Conservation (phyloP, 176 grass and related monocot species). For the Phoenix dactylifera region DNA sequence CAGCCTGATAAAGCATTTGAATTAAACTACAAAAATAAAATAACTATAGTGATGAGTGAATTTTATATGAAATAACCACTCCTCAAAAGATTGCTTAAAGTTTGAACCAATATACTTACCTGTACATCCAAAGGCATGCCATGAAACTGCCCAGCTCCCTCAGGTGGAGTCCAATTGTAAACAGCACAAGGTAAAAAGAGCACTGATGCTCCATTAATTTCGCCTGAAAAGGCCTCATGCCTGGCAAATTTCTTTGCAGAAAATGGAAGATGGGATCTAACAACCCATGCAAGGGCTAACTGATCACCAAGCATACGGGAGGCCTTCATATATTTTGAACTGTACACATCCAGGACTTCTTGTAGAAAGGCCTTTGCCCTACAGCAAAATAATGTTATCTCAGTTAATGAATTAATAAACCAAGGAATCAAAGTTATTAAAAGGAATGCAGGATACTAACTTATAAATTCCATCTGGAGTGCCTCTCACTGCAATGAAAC, state of each 20-base stretch:
- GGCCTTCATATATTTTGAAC: slow-evolving; percentile 47
- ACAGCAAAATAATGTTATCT: slow-evolving; percentile 6
- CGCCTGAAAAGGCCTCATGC: slow-evolving; percentile 57
- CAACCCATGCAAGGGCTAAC: slow-evolving; percentile 73
- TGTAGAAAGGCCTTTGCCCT: slow-evolving; percentile 69
- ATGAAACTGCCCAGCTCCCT: slow-evolving; percentile 87
- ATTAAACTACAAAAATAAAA: too few species aligned
- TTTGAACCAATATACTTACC: slow-evolving; percentile 26
- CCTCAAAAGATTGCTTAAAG: too few species aligned
- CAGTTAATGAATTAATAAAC: too few species aligned
- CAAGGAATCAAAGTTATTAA: background rate
- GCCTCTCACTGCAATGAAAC: slow-evolving; percentile 85
- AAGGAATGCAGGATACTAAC: slow-evolving; percentile 26
- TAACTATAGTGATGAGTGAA: too few species aligned
- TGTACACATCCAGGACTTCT: slow-evolving; percentile 61
- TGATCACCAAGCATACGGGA: slow-evolving; percentile 87
- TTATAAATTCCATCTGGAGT: slow-evolving; percentile 55
- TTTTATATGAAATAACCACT: too few species aligned
- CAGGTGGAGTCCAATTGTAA: slow-evolving; percentile 93
- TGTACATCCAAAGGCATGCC: slow-evolving; percentile 97
- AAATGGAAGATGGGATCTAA: slow-evolving; percentile 65
- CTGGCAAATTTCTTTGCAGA: slow-evolving; percentile 46
- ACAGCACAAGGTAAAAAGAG: slow-evolving; percentile 86
- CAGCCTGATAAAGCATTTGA: too few species aligned
- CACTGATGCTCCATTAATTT: slow-evolving; percentile 57